phyloP scores from a whole-genome alignment of 2,329 filamentous ascomycete genomes.

The Magnaporthiopsis poae region DNA sequence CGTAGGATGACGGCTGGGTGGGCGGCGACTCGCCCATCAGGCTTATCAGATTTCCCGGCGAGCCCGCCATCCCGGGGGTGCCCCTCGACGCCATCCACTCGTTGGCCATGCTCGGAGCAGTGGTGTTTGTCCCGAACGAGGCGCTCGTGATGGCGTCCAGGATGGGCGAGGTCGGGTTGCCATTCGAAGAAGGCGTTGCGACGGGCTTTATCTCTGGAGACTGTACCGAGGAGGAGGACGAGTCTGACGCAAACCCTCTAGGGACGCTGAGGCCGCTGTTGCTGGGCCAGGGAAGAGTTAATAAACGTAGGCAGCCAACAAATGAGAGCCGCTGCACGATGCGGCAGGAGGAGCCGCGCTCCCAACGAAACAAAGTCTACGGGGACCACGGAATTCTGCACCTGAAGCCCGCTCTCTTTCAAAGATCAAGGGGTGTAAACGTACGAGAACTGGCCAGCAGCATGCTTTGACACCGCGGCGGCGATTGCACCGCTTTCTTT shows the following conservation, averaged over 20 bases:
- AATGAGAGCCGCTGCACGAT: neutral
- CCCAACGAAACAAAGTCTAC: neutral
- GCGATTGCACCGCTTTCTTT: conserved; percentile 43
- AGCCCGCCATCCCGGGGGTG: conserved; percentile 33
- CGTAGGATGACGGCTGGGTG: conserved; percentile 42
- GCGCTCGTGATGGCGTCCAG: conserved; percentile 39
- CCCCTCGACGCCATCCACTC: conserved; percentile 21
- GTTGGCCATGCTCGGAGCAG: conserved; percentile 32
- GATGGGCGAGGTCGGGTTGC: conserved; percentile 34
- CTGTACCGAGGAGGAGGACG: conserved; percentile 31
- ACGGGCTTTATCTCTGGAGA: conserved; percentile 38
- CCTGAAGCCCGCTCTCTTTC: neutral
- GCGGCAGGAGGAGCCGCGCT: too few species aligned
- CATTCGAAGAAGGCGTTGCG: conserved; percentile 28
- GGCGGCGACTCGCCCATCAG: conserved; percentile 43
- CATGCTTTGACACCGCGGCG: conserved; percentile 44
- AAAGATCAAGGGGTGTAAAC: conserved; percentile 17
- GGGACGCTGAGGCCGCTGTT: conserved; percentile 8
- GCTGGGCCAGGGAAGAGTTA: neutral
- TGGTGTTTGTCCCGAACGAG: conserved; percentile 39
- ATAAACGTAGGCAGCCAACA: neutral
- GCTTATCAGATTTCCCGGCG: conserved; percentile 44
- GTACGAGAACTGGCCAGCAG: conserved; percentile 42
- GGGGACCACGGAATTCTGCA: neutral
- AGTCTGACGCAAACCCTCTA: conserved; percentile 28